Evolutionary conservation across 2,329 filamentous ascomycete genomes (phyloP).

Genomic region (Podosphaera leucotricha): DNA sequence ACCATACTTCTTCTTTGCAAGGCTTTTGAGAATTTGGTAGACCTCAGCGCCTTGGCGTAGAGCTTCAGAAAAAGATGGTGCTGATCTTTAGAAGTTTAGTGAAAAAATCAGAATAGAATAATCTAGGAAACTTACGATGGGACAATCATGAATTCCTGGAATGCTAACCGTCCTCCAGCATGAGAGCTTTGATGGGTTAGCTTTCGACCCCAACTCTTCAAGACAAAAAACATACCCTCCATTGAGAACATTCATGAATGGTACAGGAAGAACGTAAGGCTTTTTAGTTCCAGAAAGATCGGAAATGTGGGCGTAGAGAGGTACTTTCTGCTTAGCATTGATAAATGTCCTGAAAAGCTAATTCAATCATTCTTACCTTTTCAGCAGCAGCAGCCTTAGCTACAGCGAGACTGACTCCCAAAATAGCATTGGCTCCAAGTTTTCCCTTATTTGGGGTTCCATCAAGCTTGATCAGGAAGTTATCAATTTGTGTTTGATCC

Average conservation of each 20-base stretch:
- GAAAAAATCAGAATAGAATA: neutral
- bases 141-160: slow-evolving; percentile 95
- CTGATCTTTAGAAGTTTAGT: slow-evolving; percentile 28
- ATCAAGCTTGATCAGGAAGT: slow-evolving; percentile 68
- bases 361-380: slow-evolving; percentile 30
- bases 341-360: neutral
- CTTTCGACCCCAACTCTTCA: neutral
- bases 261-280: slow-evolving; percentile 72
- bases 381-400: slow-evolving; percentile 77
- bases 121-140: slow-evolving; percentile 33
- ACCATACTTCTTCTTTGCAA: slow-evolving; percentile 99
- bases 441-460: slow-evolving; percentile 71
- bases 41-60: slow-evolving; percentile 93
- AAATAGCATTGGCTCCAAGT: slow-evolving; percentile 71
- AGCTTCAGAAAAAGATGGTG: slow-evolving; percentile 81
- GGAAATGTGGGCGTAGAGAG: slow-evolving; percentile 71
- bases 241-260: slow-evolving; percentile 88
- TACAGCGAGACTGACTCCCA: slow-evolving; percentile 63
- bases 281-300: slow-evolving; percentile 78
- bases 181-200: slow-evolving; percentile 41
- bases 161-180: slow-evolving; percentile 83
- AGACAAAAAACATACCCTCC: slow-evolving; percentile 23
- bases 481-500: slow-evolving; percentile 64
- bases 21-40: slow-evolving; percentile 89
- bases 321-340: slow-evolving; percentile 31